Percentiles rank a stretch among this genome's conserved stretches.
phyloP scores from a whole-genome alignment of 176 grass and related monocot genomes.

The Thalia dealbata region DNA sequence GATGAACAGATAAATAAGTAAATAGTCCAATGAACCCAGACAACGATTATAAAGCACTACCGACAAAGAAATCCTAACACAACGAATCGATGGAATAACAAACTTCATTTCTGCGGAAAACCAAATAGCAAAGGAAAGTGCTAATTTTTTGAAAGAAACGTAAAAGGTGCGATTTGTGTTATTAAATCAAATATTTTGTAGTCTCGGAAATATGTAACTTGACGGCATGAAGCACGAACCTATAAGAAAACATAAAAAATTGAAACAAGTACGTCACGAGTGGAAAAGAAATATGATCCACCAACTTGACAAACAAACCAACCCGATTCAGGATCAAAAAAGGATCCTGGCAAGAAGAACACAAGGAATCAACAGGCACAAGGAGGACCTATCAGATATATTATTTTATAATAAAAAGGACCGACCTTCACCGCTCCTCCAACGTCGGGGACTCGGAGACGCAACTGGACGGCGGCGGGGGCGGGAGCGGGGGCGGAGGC shows the following conservation, averaged over 20 bases:
- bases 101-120: no score
- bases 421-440: constrained; percentile 32
- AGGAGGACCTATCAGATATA: background rate
- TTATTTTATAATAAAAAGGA: no score
- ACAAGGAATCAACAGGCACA: background rate
- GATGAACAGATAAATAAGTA: background rate
- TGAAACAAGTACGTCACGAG: background rate
- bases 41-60: background rate
- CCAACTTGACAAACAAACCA: background rate
- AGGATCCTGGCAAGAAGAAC: background rate
- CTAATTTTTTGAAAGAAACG: no score
- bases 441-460: constrained; percentile 36
- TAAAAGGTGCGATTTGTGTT: background rate
- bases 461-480: constrained; percentile 12
- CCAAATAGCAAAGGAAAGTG: no score
- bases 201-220: background rate
- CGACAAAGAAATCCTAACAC: background rate
- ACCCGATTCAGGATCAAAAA: background rate
- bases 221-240: background rate
- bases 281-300: background rate
- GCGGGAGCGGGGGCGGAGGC: background rate
- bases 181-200: background rate
- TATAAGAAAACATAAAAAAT: background rate
- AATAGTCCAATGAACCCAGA: background rate
- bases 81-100: background rate